phyloP scores from a whole-genome alignment of 352 stramenopile species.

The Phytophthora cactorum region DNA sequence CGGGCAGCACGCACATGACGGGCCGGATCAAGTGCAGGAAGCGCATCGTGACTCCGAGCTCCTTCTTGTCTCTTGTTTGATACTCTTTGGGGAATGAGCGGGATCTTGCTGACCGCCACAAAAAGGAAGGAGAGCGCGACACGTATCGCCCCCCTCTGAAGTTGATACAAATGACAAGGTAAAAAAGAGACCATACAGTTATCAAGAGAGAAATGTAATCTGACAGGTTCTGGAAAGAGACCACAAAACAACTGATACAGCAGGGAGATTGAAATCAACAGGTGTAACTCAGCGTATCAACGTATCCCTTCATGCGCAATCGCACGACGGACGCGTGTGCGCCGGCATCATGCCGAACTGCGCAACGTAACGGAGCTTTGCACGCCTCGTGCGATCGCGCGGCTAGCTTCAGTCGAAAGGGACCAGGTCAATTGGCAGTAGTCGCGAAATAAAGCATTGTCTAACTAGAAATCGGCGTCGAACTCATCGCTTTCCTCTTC shows the following conservation, averaged over 20 bases:
- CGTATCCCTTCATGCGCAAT: conserved; percentile 25
- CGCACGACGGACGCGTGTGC: conserved; percentile 8
- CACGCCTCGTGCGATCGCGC: conserved; percentile 7
- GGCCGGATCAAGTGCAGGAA: conserved; percentile 99
- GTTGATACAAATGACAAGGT: conserved; percentile 19
- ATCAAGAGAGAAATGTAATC: conserved; percentile 2
- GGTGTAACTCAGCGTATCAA: not conserved
- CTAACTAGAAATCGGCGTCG: conserved; percentile 60
- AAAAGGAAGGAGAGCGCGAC: conserved; percentile 24
- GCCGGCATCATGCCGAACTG: not conserved
- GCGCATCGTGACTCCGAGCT: conserved; percentile 72
- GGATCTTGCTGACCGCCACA: conserved; percentile 10
- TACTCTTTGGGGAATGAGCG: conserved; percentile 49
- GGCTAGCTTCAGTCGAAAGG: not conserved
- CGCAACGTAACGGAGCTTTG: not conserved
- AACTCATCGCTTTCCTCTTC: conserved; percentile 59
- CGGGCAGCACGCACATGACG: conserved; percentile 98
- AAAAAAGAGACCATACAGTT: conserved; percentile 17
- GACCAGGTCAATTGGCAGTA: not conserved
- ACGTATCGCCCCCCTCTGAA: conserved; percentile 14
- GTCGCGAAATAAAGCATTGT: not conserved
- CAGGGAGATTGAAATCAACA: conserved; percentile 2
- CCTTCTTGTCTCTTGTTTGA: conserved; percentile 13
- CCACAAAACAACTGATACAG: conserved; percentile 1
- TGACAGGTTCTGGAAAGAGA: conserved; percentile 1